Base-by-base conservation (phyloP, 257 asterid species). In the Gentiana macrophylla region DNA sequence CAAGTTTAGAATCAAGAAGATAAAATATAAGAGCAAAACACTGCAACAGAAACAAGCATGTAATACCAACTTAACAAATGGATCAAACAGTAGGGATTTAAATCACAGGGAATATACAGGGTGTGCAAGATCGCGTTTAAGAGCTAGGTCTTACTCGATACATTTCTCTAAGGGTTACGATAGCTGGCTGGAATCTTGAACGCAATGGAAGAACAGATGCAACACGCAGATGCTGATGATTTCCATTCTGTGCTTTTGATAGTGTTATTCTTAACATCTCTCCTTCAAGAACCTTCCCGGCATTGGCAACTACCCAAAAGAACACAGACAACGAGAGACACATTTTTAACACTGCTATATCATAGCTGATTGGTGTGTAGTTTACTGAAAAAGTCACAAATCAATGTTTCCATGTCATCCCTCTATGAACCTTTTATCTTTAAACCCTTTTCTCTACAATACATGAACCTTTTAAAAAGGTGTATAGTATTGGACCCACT, bases 181-280 rank as follows among this genome's bases (percentile, higher is more conserved):
- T 82, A 52, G 77, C 86, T 46, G 96, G 86, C 82, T 73, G 85
- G 69, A 82, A 86, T 65, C 75, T 77, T 49, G 87, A 64, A 55
- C 76, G 55, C 70, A 86, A 71, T 8, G 98, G 95, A 59, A 71
- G 68, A 53, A 90, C 86, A 32, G 96, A 80, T 34, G 64, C 76
- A 67, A 84, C 96, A 43, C 96, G 84, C 34, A 74, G 68, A 75
- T 90, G 89, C 66, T 75, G 96, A 47, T 92, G 94, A 69, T 84
- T 82, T 35, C 92, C 92, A 46, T 79, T 90, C 79, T 76, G 84
- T 1, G 98, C 94, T 52, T 77, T 80, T 61, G 98, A 72, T 65
- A 90, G 62, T 12, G 84, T 79, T 60, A 90, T 79, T n/a, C 70
- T 78, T 53, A 84, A 57, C 84, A 90, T 86, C 75, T 86, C 92